Percentiles rank a stretch among this genome's conserved stretches.
phyloP scores from a whole-genome alignment of 352 stramenopile species.

The Globisporangium orthogonon region DNA sequence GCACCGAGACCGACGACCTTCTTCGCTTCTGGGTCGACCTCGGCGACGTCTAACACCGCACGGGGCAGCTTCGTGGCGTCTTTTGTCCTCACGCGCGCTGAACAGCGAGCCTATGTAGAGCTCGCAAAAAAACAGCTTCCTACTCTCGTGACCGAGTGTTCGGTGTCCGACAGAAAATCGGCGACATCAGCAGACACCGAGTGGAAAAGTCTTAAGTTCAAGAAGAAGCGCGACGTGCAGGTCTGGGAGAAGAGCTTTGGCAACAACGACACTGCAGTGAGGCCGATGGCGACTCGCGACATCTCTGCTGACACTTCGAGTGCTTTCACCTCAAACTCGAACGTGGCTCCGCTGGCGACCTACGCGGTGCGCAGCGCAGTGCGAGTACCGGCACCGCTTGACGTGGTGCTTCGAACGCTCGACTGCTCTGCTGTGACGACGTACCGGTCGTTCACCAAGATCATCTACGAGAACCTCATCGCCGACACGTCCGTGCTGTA shows the following conservation, averaged over 20 bases:
- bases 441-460: conserved; percentile 66
- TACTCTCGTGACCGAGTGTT: conserved; percentile 29
- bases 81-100: conserved; percentile 41
- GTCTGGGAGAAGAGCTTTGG: conserved; percentile 48
- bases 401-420: conserved; percentile 52
- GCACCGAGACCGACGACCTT: background rate
- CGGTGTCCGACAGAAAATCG: conserved; percentile 4
- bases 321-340: background rate
- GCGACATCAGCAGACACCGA: background rate
- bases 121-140: conserved; percentile 18
- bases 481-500: conserved; percentile 72
- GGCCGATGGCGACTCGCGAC: background rate
- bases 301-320: background rate
- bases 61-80: conserved; percentile 44
- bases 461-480: conserved; percentile 67
- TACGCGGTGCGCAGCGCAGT: conserved; percentile 59
- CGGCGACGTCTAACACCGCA: background rate
- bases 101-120: conserved; percentile 26
- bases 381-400: conserved; percentile 42
- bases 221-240: conserved; percentile 21
- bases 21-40: background rate
- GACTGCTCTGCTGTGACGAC: conserved; percentile 46
- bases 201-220: conserved; percentile 29
- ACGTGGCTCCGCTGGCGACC: background rate
- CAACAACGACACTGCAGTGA: conserved; percentile 5